Base-by-base conservation (phyloP, 1,139 yeast genomes). In the Magnusiomyces fungicola region DNA sequence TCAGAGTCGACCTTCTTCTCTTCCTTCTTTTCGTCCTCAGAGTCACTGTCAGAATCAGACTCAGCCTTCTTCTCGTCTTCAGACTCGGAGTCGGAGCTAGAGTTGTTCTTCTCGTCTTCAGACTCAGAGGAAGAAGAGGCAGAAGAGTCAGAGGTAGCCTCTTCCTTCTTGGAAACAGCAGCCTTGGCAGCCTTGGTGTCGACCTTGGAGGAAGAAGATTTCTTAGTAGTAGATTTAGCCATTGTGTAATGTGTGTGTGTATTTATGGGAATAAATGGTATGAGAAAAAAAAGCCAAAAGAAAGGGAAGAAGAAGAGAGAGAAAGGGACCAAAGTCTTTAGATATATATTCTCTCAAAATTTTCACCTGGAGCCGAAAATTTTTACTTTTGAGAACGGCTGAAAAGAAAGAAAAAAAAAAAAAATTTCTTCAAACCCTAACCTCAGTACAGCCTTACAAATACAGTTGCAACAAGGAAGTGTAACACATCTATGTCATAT, bases 1-100 rank as follows among this genome's bases (percentile, higher is more conserved):
- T 58, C 61, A 36, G 59, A 64, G 29, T 57, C 66, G 48, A 32
- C 55, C 47, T 45, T 57, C 54, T 55, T 60, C 60, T 58, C 59
- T 59, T 37, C 42, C 29, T 45, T 19, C n/a, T 45, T 36, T 14
- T 45, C 42, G n/a, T 27, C 21, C 7, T 37, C 47, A 32, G 47
- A 43, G 16, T 43, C 46, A 32, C 47, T 39, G 9, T 48, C 50
- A 45, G 47, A 45, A 4, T 44, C 47, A 34, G 47, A 44, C 14
- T 40, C 36, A 14, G 22, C 29, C 14, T 43, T 21, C 33, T 32
- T 24, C 24, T 36, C 34, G 6, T 25, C 29, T 2, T 47, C 50
- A 18, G 43, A 36, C 14, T 46, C 48, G 24, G 46, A 34, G 7
- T 45, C 47, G 18, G 45, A 34, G 16, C 18, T 12, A 9, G 49